Conservation (phyloP, 2,329 filamentous ascomycete genomes). For the Mycosphaerella sp. region DNA sequence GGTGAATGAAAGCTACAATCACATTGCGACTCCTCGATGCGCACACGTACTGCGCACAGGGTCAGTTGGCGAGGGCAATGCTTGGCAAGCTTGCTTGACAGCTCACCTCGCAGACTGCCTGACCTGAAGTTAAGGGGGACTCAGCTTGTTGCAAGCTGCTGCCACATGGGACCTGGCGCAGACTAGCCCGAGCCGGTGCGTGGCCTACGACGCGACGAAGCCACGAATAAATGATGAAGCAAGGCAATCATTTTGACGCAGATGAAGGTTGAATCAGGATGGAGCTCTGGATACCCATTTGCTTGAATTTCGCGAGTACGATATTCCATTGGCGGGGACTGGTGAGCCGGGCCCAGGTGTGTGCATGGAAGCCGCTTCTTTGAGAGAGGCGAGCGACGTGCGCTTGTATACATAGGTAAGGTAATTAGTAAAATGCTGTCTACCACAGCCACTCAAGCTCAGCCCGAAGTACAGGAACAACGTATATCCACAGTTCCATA, state of each 20-base stretch:
- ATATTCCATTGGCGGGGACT: not conserved
- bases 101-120: not conserved
- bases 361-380: not conserved
- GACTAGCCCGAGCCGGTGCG: not conserved
- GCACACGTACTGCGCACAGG: not conserved
- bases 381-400: not conserved
- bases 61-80: not conserved
- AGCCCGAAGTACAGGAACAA: too few relatives aligned
- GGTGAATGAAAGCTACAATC: not conserved
- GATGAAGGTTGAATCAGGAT: conserved; percentile 3
- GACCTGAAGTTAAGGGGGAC: not conserved
- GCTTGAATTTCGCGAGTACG: conserved; percentile 6
- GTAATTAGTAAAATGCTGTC: not conserved
- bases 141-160: too few relatives aligned
- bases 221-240: conserved; percentile 1
- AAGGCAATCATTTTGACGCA: not conserved
- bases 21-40: not conserved
- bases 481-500: not conserved
- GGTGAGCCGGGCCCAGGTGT: not conserved
- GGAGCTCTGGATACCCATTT: conserved; percentile 21
- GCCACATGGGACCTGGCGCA: not conserved
- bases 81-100: not conserved
- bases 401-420: not conserved
- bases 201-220: not conserved
- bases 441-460: not conserved